Conservation (phyloP, 2,329 filamentous ascomycete genomes). For the Phaeosphaeriaceae sp. region DNA sequence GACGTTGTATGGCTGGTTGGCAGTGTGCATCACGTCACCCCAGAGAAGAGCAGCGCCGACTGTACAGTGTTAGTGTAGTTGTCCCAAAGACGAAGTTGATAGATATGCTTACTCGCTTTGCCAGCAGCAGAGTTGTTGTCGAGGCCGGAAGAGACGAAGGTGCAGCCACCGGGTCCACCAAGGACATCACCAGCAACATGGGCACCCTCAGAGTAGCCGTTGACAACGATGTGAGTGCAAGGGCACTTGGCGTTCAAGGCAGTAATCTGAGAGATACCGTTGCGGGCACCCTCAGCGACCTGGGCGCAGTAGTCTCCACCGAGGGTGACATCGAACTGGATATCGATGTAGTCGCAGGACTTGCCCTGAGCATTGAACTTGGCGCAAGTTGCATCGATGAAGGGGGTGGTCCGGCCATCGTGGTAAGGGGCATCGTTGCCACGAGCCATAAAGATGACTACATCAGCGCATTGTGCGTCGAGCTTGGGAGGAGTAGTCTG, state of each 20-base stretch:
- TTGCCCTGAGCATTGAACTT: slow-evolving; percentile 28
- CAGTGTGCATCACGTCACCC: slow-evolving; percentile 29
- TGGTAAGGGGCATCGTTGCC: slow-evolving; percentile 31
- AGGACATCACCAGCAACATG: slow-evolving; percentile 67
- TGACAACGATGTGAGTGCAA: slow-evolving; percentile 61
- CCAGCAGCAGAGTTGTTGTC: slow-evolving; percentile 26
- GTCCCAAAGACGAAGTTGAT: neutral
- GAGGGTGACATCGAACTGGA: slow-evolving; percentile 22
- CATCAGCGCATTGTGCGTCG: slow-evolving; percentile 27
- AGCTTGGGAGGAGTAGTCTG: slow-evolving; percentile 37
- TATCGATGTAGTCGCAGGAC: slow-evolving; percentile 31
- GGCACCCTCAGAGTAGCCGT: slow-evolving; percentile 66
- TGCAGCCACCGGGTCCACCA: slow-evolving; percentile 53
- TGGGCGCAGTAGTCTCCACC: slow-evolving; percentile 24
- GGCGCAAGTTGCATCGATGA: slow-evolving; percentile 27
- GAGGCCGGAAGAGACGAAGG: slow-evolving; percentile 18
- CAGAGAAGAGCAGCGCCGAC: slow-evolving; percentile 30
- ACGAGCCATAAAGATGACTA: slow-evolving; percentile 31
- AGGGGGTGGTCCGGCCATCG: slow-evolving; percentile 25
- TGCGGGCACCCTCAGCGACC: slow-evolving; percentile 25
- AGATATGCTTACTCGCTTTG: slow-evolving; percentile 23
- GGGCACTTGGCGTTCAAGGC: slow-evolving; percentile 62
- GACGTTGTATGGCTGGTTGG: slow-evolving; percentile 32
- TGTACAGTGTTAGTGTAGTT: slow-evolving; percentile 1
- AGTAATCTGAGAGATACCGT: slow-evolving; percentile 54